Percentiles rank a stretch among this genome's conserved stretches.
These are phyloP conservation scores for Starmerella asiatica DNA, from an alignment of 805 yeast genomes.

Conservation along the genomic window DNA sequence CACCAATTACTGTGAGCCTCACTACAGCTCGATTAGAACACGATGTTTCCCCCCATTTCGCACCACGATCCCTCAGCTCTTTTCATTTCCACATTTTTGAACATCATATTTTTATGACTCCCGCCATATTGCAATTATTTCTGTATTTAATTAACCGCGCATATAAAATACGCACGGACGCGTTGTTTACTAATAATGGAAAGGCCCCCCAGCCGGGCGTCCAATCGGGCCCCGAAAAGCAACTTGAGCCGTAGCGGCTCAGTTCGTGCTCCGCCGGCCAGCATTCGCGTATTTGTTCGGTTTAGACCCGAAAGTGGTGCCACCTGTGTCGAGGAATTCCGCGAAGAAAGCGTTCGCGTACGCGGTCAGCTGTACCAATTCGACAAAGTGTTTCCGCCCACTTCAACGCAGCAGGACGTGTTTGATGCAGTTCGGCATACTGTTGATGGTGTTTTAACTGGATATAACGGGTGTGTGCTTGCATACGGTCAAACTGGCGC, in stretches of 20 bases:
- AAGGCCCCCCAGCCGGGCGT: slow-evolving; percentile 11
- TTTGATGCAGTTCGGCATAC: slow-evolving; percentile 49
- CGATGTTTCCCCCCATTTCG: neutral
- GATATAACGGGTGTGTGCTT: slow-evolving; percentile 63
- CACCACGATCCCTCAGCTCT: no score
- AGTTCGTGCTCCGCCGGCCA: slow-evolving; percentile 1
- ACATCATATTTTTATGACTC: no score
- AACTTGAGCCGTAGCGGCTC: neutral
- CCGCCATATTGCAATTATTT: no score
- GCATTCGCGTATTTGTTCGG: slow-evolving; percentile 53
- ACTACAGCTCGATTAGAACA: neutral
- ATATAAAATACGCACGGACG: no score
- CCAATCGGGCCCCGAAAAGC: slow-evolving; percentile 2
- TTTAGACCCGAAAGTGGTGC: slow-evolving; percentile 39
- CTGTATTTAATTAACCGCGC: no score
- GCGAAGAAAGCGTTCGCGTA: slow-evolving; percentile 5
- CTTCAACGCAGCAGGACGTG: slow-evolving; percentile 41
- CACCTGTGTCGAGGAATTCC: slow-evolving; percentile 6
- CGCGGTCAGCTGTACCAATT: slow-evolving; percentile 35
- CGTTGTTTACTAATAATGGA: no score
- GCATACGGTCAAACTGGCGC: slow-evolving; percentile 74
- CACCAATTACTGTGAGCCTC: neutral
- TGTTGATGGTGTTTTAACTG: slow-evolving; percentile 55
- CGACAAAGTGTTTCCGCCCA: slow-evolving; percentile 48
- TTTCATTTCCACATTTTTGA: no score